These are phyloP conservation scores for Primulina tabacum DNA, from an alignment of 257 asterid species.

Conservation along the genomic window DNA sequence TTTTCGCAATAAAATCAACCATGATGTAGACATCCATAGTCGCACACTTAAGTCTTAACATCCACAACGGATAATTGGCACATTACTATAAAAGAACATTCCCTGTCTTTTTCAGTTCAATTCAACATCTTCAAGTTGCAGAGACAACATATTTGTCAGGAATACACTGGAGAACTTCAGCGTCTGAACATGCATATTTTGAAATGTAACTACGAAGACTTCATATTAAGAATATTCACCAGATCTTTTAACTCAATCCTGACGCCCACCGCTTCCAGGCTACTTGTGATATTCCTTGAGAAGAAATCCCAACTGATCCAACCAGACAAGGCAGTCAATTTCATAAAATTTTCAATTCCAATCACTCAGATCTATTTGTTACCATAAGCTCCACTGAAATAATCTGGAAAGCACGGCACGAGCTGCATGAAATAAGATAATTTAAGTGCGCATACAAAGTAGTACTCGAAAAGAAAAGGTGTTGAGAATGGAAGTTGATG, in stretches of 20 bases:
- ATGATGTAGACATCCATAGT: constrained; percentile 18
- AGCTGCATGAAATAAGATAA: constrained; percentile 38
- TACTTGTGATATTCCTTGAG: constrained; percentile 27
- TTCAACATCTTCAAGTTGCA: constrained; percentile 20
- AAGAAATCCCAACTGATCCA: constrained; percentile 38
- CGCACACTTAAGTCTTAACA: constrained; percentile 27
- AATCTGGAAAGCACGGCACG: constrained; percentile 69
- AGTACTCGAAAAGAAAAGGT: background rate
- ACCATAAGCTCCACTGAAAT: constrained; percentile 53
- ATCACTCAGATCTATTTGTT: constrained; percentile 45
- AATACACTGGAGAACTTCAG: constrained; percentile 21
- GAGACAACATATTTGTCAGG: constrained; percentile 21
- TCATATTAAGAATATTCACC: constrained; percentile 31
- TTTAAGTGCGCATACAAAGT: background rate
- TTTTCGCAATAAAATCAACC: constrained; percentile 12
- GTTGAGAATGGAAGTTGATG: background rate
- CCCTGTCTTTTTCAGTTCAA: constrained; percentile 14
- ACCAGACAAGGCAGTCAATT: constrained; percentile 49
- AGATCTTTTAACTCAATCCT: constrained; percentile 33
- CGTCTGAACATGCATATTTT: constrained; percentile 36
- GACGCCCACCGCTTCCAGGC: constrained; percentile 39
- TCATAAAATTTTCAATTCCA: constrained; percentile 42
- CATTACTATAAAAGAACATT: constrained; percentile 6
- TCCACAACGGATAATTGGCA: background rate
- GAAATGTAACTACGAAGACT: constrained; percentile 34